Conservation (phyloP, 441 rosid genomes). For the Populus hybrid region DNA sequence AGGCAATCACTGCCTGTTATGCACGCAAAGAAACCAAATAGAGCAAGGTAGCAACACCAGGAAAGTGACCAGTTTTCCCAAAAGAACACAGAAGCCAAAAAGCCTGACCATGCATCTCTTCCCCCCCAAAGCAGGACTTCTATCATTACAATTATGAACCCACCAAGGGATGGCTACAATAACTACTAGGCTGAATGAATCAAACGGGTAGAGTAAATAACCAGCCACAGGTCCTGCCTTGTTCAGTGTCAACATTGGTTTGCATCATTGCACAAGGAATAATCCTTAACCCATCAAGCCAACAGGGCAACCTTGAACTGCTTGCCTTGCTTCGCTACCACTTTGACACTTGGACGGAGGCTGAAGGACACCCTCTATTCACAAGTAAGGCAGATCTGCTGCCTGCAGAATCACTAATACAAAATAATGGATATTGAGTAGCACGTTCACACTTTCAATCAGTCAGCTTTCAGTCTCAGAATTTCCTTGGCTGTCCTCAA, state of each 20-base stretch:
- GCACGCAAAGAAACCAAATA: no score
- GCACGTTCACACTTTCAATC: constrained; percentile 21
- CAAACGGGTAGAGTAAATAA: background rate
- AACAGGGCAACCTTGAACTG: constrained; percentile 6
- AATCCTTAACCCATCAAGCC: constrained; percentile 9
- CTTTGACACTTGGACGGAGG: background rate
- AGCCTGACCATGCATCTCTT: background rate
- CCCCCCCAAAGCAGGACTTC: background rate
- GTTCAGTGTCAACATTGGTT: background rate
- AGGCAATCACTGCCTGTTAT: no score
- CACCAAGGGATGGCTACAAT: background rate
- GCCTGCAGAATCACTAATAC: constrained; percentile 3
- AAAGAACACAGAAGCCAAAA: background rate
- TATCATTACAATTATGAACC: background rate
- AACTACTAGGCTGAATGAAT: background rate
- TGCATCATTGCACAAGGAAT: background rate
- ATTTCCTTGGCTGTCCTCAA: constrained; percentile 85
- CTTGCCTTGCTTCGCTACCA: constrained; percentile 7
- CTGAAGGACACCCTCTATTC: constrained; percentile 3
- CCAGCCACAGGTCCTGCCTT: constrained; percentile 7
- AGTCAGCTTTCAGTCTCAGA: constrained; percentile 68
- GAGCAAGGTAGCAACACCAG: no score
- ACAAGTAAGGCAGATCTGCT: constrained; percentile 8
- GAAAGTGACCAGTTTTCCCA: background rate
- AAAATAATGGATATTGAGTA: background rate